Conservation (phyloP, 2,329 filamentous ascomycete species). For the Alternaria arborescens region DNA sequence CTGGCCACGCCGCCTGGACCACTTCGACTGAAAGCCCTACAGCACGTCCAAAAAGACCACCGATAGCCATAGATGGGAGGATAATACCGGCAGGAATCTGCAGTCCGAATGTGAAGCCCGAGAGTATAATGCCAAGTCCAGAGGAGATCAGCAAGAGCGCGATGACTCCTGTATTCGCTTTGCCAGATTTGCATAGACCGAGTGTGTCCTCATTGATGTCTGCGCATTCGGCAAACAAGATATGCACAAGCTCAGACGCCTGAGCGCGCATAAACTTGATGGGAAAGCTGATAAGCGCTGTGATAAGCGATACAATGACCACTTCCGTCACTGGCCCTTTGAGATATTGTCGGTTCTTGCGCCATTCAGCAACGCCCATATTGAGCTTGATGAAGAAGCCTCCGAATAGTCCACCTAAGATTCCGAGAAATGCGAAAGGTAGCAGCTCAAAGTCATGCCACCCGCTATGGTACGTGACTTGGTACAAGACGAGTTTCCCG, state of each 20-base stretch:
- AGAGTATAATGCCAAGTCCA: constrained; percentile 82
- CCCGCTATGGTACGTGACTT: constrained; percentile 88
- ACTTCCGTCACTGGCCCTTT: constrained; percentile 80
- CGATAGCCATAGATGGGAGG: constrained; percentile 94
- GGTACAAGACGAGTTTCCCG: constrained; percentile 93
- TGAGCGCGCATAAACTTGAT: constrained; percentile 97
- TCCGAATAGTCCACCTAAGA: constrained; percentile 92
- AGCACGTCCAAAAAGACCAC: constrained; percentile 87
- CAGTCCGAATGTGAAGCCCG: constrained; percentile 89
- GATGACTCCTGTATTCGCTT: constrained; percentile 82
- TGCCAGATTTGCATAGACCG: constrained; percentile 87
- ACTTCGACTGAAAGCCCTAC: constrained; percentile 90
- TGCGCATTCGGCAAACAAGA: constrained; percentile 89
- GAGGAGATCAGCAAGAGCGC: constrained; percentile 84
- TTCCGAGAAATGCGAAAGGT: constrained; percentile 85
- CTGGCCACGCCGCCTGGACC: constrained; percentile 80
- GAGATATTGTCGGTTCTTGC: constrained; percentile 73
- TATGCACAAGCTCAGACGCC: constrained; percentile 87
- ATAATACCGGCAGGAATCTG: constrained; percentile 96
- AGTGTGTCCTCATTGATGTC: constrained; percentile 84
- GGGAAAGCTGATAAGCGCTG: constrained; percentile 90
- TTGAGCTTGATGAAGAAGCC: constrained; percentile 95
- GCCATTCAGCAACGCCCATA: constrained; percentile 84
- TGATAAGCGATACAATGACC: constrained; percentile 77
- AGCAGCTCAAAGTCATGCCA: constrained; percentile 96